These are phyloP conservation scores for Aphanomyces invadans DNA, from an alignment of 352 stramenopile genomes.

Conservation along the genomic window DNA sequence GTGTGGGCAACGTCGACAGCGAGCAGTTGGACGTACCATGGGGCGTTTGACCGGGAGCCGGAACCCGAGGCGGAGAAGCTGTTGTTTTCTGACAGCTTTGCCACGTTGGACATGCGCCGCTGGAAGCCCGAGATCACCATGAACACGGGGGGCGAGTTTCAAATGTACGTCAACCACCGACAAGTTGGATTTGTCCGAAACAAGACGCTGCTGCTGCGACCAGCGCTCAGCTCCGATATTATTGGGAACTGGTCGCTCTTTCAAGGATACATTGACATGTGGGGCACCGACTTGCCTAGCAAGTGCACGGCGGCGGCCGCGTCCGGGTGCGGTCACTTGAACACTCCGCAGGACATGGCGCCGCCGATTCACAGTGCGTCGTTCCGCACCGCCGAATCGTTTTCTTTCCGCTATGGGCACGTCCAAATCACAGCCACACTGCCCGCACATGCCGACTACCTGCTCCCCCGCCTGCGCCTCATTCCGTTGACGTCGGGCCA, in stretches of 20 bases:
- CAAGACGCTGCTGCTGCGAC: neutral
- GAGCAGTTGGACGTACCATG: constrained; percentile 14
- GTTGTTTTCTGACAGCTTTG: constrained; percentile 17
- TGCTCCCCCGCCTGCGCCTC: neutral
- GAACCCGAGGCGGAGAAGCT: neutral
- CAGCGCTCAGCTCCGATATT: constrained; percentile 14
- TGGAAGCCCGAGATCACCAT: constrained; percentile 24
- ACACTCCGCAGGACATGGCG: constrained; percentile 7
- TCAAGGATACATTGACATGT: constrained; percentile 20
- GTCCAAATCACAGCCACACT: constrained; percentile 4
- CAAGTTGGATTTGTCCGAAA: constrained; percentile 2
- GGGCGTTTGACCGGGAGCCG: neutral
- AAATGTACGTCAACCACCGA: constrained; percentile 21
- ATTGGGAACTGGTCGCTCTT: constrained; percentile 9
- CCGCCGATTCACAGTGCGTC: neutral
- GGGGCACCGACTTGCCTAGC: constrained; percentile 15
- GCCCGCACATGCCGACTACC: neutral
- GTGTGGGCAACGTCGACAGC: constrained; percentile 24
- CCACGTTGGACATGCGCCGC: constrained; percentile 11
- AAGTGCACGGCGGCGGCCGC: constrained; percentile 15
- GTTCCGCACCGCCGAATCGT: constrained; percentile 15
- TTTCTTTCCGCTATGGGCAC: constrained; percentile 4
- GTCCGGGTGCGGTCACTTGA: constrained; percentile 10
- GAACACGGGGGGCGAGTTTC: constrained; percentile 16
- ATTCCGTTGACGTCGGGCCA: neutral